Conservation (phyloP, 495 filamentous ascomycete genomes). For the Penicillium paradoxum region DNA sequence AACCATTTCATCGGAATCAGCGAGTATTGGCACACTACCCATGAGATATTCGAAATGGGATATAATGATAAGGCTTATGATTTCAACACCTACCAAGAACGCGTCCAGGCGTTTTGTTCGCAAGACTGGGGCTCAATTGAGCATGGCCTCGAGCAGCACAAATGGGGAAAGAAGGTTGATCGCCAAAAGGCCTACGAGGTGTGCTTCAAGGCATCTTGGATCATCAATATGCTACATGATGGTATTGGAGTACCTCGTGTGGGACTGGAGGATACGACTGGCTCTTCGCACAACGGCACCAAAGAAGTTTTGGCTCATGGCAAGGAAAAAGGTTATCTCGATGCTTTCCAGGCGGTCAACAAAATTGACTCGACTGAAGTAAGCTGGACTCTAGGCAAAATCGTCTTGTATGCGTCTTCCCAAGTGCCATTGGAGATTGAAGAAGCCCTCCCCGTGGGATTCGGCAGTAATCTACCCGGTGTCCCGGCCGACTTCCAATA, state of each 20-base stretch:
- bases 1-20: slow-evolving; percentile 98
- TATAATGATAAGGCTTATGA: slow-evolving; percentile 85
- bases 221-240: slow-evolving; percentile 92
- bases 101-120: slow-evolving; percentile 79
- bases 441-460: slow-evolving; percentile 73
- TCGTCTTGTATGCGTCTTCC: slow-evolving; percentile 92
- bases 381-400: slow-evolving; percentile 97
- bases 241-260: slow-evolving; percentile 93
- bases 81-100: slow-evolving; percentile 81
- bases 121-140: slow-evolving; percentile 76
- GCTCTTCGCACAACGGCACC: slow-evolving; percentile 61
- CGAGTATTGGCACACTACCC: slow-evolving; percentile 98
- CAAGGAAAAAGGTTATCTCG: slow-evolving; percentile 74
- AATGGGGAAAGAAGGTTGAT: slow-evolving; percentile 77
- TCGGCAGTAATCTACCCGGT: slow-evolving; percentile 71
- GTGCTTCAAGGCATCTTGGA: slow-evolving; percentile 97
- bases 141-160: slow-evolving; percentile 52
- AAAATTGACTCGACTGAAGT: slow-evolving; percentile 91
- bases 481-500: slow-evolving; percentile 78
- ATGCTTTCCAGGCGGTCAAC: slow-evolving; percentile 88
- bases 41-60: slow-evolving; percentile 82
- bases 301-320: slow-evolving; percentile 65
- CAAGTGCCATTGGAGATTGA: slow-evolving; percentile 64
- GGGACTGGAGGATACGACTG: slow-evolving; percentile 61
- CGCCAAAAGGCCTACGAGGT: slow-evolving; percentile 71